Conservation (phyloP, 345 rosid genomes). For the Citrus inodora region DNA sequence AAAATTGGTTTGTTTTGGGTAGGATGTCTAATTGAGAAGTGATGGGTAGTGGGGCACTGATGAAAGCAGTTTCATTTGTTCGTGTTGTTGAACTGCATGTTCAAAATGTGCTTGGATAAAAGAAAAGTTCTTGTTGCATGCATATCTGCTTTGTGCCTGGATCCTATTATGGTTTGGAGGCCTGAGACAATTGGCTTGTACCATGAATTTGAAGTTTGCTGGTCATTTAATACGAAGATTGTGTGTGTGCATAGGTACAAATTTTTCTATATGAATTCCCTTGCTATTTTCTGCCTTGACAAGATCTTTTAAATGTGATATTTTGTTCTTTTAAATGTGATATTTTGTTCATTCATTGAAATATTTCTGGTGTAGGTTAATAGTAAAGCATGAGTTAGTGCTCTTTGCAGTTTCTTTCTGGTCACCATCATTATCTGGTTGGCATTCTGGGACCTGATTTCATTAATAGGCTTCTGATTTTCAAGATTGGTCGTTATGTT, state of each 20-base stretch:
- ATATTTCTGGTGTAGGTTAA: conserved; percentile 1
- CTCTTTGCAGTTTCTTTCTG: background rate
- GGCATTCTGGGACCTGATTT: conserved; percentile 21
- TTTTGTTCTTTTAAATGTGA: background rate
- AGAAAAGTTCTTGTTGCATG: background rate
- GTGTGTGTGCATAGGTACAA: too few species aligned
- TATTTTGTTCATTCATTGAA: background rate
- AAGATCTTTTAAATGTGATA: background rate
- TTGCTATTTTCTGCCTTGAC: conserved; percentile 3
- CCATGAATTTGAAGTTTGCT: background rate
- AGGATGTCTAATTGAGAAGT: background rate
- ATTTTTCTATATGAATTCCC: background rate
- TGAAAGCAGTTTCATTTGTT: background rate
- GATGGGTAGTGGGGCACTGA: background rate
- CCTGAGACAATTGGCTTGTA: background rate
- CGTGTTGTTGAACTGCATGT: background rate
- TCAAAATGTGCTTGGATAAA: background rate
- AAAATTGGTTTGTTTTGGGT: background rate
- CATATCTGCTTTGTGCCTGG: background rate
- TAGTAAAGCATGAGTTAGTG: conserved; percentile 1
- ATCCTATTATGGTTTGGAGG: background rate
- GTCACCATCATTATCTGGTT: background rate
- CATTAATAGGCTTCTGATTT: conserved; percentile 16
- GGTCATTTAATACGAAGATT: background rate
- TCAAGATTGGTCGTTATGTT: conserved; percentile 21